Evolutionary conservation across 768 basidiomycete genomes (phyloP).

Genomic region (Guyanaporus albipodus): DNA sequence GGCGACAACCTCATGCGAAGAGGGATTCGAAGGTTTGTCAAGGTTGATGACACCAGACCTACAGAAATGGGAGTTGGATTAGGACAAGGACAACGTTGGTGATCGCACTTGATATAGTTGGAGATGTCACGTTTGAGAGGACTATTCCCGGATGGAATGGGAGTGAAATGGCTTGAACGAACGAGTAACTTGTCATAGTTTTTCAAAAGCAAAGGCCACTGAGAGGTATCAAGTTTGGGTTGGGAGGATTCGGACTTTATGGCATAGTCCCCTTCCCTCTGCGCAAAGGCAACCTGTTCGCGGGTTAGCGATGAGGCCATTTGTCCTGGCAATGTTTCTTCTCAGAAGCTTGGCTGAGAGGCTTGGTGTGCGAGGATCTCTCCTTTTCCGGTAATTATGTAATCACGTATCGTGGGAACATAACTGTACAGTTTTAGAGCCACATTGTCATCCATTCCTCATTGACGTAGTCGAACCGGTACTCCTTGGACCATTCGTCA

Average conservation of each 20-base stretch:
- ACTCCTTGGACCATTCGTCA: slow-evolving; percentile 28
- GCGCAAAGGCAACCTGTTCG: slow-evolving; percentile 69
- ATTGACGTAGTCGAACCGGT: too few species aligned
- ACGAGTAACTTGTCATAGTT: slow-evolving; percentile 97
- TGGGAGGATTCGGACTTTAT: slow-evolving; percentile 75
- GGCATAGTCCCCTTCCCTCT: slow-evolving; percentile 68
- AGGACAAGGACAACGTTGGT: not conserved
- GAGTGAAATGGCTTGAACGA: slow-evolving; percentile 96
- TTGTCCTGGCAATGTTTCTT: not conserved
- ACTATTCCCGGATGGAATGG: slow-evolving; percentile 90
- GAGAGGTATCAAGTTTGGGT: slow-evolving; percentile 86
- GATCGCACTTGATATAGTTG: slow-evolving; percentile 81
- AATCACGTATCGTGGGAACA: slow-evolving; percentile 18
- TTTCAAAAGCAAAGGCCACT: slow-evolving; percentile 97
- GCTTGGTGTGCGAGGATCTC: slow-evolving; percentile 3
- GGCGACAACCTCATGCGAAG: slow-evolving; percentile 98
- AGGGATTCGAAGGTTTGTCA: slow-evolving; percentile 99
- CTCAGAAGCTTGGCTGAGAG: slow-evolving; percentile 16
- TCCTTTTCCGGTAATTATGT: slow-evolving; percentile 13
- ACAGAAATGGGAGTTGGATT: slow-evolving; percentile 2
- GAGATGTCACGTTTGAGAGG: slow-evolving; percentile 93
- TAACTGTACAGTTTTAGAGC: slow-evolving; percentile 50
- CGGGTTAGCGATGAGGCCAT: slow-evolving; percentile 43
- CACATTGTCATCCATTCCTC: slow-evolving; percentile 14
- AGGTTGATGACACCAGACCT: slow-evolving; percentile 99